Base-by-base conservation (phyloP, 441 rosid genomes). In the Flueggea neowawraea region DNA sequence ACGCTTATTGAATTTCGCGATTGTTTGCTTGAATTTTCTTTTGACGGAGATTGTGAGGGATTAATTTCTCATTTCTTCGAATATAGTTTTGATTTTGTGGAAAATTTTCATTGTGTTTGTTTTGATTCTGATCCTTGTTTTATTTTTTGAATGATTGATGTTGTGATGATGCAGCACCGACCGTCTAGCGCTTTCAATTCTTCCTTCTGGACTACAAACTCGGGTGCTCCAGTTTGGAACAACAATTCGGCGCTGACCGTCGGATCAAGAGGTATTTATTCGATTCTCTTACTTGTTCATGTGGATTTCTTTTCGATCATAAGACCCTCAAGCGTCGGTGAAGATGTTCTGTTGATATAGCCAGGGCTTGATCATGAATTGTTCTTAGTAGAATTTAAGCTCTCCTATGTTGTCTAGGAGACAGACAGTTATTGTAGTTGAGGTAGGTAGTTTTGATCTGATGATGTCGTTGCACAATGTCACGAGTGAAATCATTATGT, bases 211-310 rank as follows among this genome's bases (percentile, higher is more conserved):
- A 91, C 99, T 13, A 84, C 96, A 10, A 95, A 95, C 70, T 86
- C 90, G 4, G 99, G 99, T 55, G 73, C 91, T 71, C 98, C 99
- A 0, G 89, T 95, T 36, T 91, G 86, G 77, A 95, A 91, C 89
- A 87, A 95, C 78, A 84, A 78, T 75, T 84, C 92, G 0, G 86
- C 97, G 33, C 62, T 89, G 79, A 91, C 99, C 33, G 88, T 95
- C 65, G 99, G 99, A 62, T 62, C 91, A 41, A 80, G 99, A 86
- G 99, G 99, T 87, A 82, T 28, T 36, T 32, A 51, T 10, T 31
- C 39, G 53, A 6, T 43, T 2, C 10, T 54, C 43, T 6, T 5
- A 10, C 47, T 31, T 45, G 28, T 10, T 31, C 15, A 43, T 16
- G 17, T 53, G 41, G 41, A 36, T 47, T 47, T 43, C 12, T 43